These are phyloP conservation scores for Entomortierella parvispora DNA, from an alignment of 192 early-diverging fungal genomes.

Conservation along the genomic window DNA sequence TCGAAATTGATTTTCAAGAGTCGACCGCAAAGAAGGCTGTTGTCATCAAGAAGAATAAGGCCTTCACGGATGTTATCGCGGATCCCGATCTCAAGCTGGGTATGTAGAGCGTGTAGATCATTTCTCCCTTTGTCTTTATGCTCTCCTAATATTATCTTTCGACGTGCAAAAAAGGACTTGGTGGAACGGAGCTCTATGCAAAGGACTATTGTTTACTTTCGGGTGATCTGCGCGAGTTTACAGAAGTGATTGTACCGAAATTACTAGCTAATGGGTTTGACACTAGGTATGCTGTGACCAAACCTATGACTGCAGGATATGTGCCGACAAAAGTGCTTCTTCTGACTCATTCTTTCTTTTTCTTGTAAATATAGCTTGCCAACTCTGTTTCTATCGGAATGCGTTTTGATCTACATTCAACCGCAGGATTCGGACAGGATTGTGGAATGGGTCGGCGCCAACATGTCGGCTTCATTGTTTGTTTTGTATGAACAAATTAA, in stretches of 20 bases:
- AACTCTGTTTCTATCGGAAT: conserved; percentile 94
- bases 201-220: conserved; percentile 76
- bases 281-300: conserved; percentile 54
- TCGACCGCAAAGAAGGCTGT: conserved; percentile 83
- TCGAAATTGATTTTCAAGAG: conserved; percentile 95
- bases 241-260: conserved; percentile 62
- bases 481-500: conserved; percentile 93
- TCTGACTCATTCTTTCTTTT: no score
- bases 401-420: conserved; percentile 90
- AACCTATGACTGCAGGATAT: no score
- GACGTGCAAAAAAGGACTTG: conserved; percentile 47
- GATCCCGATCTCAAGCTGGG: conserved; percentile 48
- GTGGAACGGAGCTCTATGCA: conserved; percentile 80
- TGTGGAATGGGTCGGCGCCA: conserved; percentile 73
- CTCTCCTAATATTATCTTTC: no score
- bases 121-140: neutral
- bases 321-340: neutral
- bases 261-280: conserved; percentile 68
- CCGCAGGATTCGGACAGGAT: conserved; percentile 72
- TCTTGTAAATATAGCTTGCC: conserved; percentile 75
- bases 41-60: conserved; percentile 62
- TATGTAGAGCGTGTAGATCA: conserved; percentile 6
- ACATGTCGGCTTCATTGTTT: conserved; percentile 65
- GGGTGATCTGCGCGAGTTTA: conserved; percentile 83
- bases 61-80: conserved; percentile 49